Conservation (phyloP, 1,139 yeast genomes). For the Lodderomyces orthopsilosis region DNA sequence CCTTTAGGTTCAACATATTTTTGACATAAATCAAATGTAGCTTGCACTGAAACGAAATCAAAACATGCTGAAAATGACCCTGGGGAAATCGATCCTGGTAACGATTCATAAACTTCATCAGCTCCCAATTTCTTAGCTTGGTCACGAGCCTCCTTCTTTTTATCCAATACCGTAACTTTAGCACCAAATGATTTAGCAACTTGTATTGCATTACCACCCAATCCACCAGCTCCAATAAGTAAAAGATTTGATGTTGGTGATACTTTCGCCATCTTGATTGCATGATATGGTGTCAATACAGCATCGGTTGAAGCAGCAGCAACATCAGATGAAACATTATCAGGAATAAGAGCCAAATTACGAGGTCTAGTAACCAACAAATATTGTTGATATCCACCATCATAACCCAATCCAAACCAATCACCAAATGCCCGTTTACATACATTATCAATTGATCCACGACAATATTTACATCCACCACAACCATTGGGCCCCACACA, state of each 20-base stretch:
- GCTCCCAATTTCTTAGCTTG: constrained; percentile 36
- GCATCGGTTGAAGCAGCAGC: constrained; percentile 46
- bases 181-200: constrained; percentile 26
- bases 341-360: constrained; percentile 36
- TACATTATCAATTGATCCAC: constrained; percentile 34
- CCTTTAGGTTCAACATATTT: constrained; percentile 31
- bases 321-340: constrained; percentile 31
- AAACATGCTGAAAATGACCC: constrained; percentile 34
- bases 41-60: constrained; percentile 41
- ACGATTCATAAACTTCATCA: constrained; percentile 28
- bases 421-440: constrained; percentile 24
- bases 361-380: constrained; percentile 29
- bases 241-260: constrained; percentile 32
- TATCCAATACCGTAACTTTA: constrained; percentile 35
- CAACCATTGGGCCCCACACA: constrained; percentile 17
- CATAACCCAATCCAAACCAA: constrained; percentile 31
- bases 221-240: constrained; percentile 45
- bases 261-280: constrained; percentile 18
- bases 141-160: constrained; percentile 27
- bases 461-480: constrained; percentile 23
- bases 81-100: constrained; percentile 12
- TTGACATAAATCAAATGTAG: constrained; percentile 31
- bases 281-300: constrained; percentile 44
- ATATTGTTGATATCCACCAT: constrained; percentile 47
- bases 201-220: constrained; percentile 45